Base-by-base conservation (phyloP, 495 filamentous ascomycete species). In the Astrothelium macrocarpum region DNA sequence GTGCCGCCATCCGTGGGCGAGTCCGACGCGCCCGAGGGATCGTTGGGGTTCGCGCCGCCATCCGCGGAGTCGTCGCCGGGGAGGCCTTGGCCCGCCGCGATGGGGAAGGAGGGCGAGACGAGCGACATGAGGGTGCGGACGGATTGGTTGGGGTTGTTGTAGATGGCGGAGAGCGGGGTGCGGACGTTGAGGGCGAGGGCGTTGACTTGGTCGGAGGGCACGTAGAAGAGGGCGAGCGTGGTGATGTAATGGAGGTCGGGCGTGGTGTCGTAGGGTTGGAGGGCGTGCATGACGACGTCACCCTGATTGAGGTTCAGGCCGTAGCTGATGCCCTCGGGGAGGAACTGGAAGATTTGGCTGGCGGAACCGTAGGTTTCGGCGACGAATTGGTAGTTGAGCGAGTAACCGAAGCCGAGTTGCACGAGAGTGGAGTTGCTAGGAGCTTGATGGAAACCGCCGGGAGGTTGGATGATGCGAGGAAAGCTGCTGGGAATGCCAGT, bases 361-460 rank as follows among this genome's bases (percentile, higher is more conserved):
- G 89, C 87, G 26, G 91, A 87, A 65, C 87, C 77, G 16, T 81
- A 73, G 36, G 85, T 84, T 1, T 75, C 76, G 26, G 87, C 88
- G 32, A 98, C 89, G 71, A 93, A 95, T 5, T 77, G 74, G 73
- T 94, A 98, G 71, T 95, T 91, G 65, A 95, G 82, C 3, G 80
- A 78, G 68, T 85, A 85, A 29, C 83, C 76, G 80, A 97, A 96
- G 14, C 90, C 95, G 63, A 98, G 79, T 69, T 96, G 90, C 65
- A 96, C 85, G 66, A 91, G 71, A 23, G 80, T 79, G 1, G 82
- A 83, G 68, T 88, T 88, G 1, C 76, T 71, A 1, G 92, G 90
- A 45, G 23, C 59, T 3, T 23, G 12, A 16, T 76, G 73, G n/a
- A 79, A 69, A 36, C 79, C 79, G 34, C 75, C 78, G 28, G 82